phyloP scores from a whole-genome alignment of 2,329 filamentous ascomycete genomes.

The Pseudogymnoascus sp. region DNA sequence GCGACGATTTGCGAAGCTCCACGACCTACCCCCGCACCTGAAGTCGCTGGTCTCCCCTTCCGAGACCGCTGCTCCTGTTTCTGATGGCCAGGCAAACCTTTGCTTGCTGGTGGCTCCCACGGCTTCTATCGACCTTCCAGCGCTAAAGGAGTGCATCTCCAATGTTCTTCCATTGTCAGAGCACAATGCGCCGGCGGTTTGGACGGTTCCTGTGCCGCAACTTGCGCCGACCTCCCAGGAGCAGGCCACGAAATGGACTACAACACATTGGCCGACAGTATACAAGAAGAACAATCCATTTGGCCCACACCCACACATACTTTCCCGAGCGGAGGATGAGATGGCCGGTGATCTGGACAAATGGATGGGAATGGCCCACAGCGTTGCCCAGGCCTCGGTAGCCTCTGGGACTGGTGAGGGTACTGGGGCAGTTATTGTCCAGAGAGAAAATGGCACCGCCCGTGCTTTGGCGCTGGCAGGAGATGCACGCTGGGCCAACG shows the following conservation, averaged over 20 bases:
- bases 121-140: constrained; percentile 40
- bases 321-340: constrained; percentile 60
- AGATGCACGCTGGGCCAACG: constrained; percentile 61
- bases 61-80: background rate
- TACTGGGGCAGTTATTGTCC: constrained; percentile 68
- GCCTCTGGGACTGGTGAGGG: constrained; percentile 53
- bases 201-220: constrained; percentile 59
- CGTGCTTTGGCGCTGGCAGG: constrained; percentile 61
- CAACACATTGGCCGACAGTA: constrained; percentile 73
- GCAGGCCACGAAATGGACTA: constrained; percentile 66
- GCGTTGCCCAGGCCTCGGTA: constrained; percentile 52
- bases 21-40: constrained; percentile 48
- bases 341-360: constrained; percentile 53
- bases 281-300: constrained; percentile 85
- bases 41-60: constrained; percentile 10
- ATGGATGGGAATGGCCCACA: constrained; percentile 60
- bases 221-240: constrained; percentile 66
- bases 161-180: constrained; percentile 12
- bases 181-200: constrained; percentile 45
- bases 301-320: constrained; percentile 69
- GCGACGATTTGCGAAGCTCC: constrained; percentile 65
- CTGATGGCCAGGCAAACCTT: constrained; percentile 28
- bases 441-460: constrained; percentile 31
- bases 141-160: constrained; percentile 40
- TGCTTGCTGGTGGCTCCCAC: constrained; percentile 44